Evolutionary conservation across 352 stramenopile genomes (phyloP).

Genomic region (Peronospora farinosa): DNA sequence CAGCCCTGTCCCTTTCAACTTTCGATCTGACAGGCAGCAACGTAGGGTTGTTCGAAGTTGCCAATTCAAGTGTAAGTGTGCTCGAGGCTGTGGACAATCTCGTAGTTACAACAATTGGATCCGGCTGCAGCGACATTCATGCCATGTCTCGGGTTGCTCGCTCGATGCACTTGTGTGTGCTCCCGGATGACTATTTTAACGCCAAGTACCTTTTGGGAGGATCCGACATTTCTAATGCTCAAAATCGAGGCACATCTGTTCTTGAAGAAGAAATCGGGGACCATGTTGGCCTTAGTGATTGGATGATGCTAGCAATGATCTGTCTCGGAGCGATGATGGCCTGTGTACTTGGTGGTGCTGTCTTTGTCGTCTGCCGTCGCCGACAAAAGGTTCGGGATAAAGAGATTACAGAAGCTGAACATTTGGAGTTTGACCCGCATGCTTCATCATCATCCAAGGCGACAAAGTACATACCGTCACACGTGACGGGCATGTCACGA

Average conservation of each 20-base stretch:
- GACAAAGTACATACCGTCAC: slow-evolving; percentile 23
- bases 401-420: slow-evolving; percentile 25
- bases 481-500: slow-evolving; percentile 22
- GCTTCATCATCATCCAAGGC: slow-evolving; percentile 23
- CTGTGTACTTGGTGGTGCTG: slow-evolving; percentile 20
- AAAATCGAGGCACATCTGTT: slow-evolving; percentile 3
- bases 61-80: slow-evolving; percentile 27
- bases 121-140: slow-evolving; percentile 25
- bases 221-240: slow-evolving; percentile 6
- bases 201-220: slow-evolving; percentile 22
- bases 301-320: slow-evolving; percentile 39
- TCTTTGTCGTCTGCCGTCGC: slow-evolving; percentile 29
- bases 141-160: slow-evolving; percentile 12
- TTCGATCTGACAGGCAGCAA: slow-evolving; percentile 32
- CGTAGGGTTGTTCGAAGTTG: slow-evolving; percentile 26
- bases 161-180: slow-evolving; percentile 30
- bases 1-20: slow-evolving; percentile 16
- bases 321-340: slow-evolving; percentile 29
- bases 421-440: slow-evolving; percentile 19
- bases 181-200: slow-evolving; percentile 26
- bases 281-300: slow-evolving; percentile 27
- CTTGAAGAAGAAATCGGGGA: not conserved
- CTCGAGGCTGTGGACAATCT: slow-evolving; percentile 28
- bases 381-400: slow-evolving; percentile 21
- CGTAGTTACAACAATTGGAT: slow-evolving; percentile 22